These are phyloP conservation scores for Phytopythium sindhum DNA, from an alignment of 352 stramenopile species.

Conservation along the genomic window DNA sequence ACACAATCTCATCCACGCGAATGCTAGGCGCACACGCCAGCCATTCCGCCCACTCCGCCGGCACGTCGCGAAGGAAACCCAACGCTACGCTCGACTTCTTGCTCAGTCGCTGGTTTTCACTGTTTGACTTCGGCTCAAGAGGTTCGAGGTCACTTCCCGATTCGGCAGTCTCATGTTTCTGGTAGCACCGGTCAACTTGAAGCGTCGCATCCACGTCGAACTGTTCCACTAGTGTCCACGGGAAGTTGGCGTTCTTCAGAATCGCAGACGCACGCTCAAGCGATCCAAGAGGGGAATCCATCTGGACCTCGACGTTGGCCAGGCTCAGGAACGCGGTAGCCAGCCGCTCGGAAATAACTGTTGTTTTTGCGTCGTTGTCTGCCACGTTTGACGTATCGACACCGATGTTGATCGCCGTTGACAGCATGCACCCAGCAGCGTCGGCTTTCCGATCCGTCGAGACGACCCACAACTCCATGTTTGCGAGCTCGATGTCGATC, in stretches of 20 bases:
- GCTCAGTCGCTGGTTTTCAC: too few relatives aligned
- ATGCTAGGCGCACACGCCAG: slow-evolving; percentile 34
- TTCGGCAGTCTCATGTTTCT: not conserved
- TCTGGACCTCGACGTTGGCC: slow-evolving; percentile 32
- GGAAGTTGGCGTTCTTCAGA: slow-evolving; percentile 15
- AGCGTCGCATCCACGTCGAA: slow-evolving; percentile 35
- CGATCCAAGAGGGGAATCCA: slow-evolving; percentile 20
- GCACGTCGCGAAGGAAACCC: slow-evolving; percentile 24
- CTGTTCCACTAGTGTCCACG: slow-evolving; percentile 43
- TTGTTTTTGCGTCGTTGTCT: not conserved
- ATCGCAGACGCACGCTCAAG: slow-evolving; percentile 7
- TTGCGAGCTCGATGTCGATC: slow-evolving; percentile 38
- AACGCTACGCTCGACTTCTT: not conserved
- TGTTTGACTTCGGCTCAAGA: not conserved
- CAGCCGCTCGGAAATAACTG: not conserved
- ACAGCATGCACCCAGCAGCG: slow-evolving; percentile 50
- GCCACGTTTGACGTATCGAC: slow-evolving; percentile 4
- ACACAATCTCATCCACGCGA: slow-evolving; percentile 49
- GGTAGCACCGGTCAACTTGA: slow-evolving; percentile 6
- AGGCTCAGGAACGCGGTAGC: slow-evolving; percentile 6
- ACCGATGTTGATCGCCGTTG: slow-evolving; percentile 15
- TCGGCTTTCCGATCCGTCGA: slow-evolving; percentile 61
- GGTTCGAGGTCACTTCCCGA: not conserved
- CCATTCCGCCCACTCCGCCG: slow-evolving; percentile 49
- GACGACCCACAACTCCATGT: slow-evolving; percentile 65